Evolutionary conservation across 2,329 filamentous ascomycete genomes (phyloP).

Genomic region (Pseudogymnoascus sp.): DNA sequence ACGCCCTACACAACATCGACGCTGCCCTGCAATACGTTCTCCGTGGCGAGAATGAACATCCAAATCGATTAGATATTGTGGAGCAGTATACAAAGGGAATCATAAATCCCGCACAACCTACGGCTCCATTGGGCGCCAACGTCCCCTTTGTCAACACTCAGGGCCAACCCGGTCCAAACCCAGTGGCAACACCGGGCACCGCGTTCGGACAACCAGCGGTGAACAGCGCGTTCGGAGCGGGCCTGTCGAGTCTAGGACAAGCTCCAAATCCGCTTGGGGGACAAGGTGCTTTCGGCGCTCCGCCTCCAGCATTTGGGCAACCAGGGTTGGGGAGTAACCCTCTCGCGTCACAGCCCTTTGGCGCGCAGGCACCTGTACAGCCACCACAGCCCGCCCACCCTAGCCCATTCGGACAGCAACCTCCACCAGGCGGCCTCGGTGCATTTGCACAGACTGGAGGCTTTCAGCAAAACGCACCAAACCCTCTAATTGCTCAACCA

Average conservation of each 20-base stretch:
- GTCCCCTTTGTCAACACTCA: slow-evolving; percentile 24
- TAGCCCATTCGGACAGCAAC: slow-evolving; percentile 39
- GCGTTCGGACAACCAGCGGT: slow-evolving; percentile 10
- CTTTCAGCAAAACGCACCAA: slow-evolving; percentile 31
- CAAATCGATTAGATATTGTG: slow-evolving; percentile 64
- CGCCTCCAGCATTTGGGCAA: slow-evolving; percentile 12
- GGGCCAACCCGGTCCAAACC: slow-evolving; percentile 20
- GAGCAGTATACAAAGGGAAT: slow-evolving; percentile 37
- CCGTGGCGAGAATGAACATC: slow-evolving; percentile 60
- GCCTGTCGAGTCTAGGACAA: slow-evolving; percentile 32
- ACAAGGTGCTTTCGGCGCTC: slow-evolving; percentile 26
- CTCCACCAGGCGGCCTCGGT: slow-evolving; percentile 22
- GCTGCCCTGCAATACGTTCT: slow-evolving; percentile 66
- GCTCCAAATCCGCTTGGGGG: slow-evolving; percentile 27
- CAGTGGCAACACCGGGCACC: too few species aligned
- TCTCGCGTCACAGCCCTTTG: slow-evolving; percentile 13
- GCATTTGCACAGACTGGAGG: slow-evolving; percentile 9
- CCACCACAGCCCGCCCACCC: slow-evolving; percentile 26
- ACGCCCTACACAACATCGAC: slow-evolving; percentile 59
- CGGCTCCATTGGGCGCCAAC: not conserved
- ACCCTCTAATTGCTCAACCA: slow-evolving; percentile 18
- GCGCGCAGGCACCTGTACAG: slow-evolving; percentile 19
- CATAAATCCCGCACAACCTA: not conserved
- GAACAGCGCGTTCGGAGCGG: slow-evolving; percentile 31
- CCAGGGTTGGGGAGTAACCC: not conserved